These are phyloP conservation scores for Termitomyces sp. DNA, from an alignment of 1,284 basidiomycete species.

Conservation along the genomic window DNA sequence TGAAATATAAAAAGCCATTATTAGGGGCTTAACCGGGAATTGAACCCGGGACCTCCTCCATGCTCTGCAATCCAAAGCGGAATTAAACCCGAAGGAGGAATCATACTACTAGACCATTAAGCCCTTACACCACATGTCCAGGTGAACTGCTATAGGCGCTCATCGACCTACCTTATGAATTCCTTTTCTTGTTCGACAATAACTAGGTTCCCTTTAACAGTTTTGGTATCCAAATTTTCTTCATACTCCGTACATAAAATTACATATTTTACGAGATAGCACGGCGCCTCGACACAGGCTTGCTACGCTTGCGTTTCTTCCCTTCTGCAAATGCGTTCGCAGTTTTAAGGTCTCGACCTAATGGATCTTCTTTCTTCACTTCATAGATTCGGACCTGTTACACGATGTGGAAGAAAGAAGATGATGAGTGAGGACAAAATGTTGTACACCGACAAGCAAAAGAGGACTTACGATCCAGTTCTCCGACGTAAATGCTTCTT, in stretches of 20 bases:
- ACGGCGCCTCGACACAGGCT: constrained; percentile 56
- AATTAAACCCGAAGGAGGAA: constrained; percentile 11
- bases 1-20: neutral
- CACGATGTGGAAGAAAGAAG: neutral
- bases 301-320: constrained; percentile 79
- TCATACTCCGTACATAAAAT: neutral
- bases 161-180: too few species aligned
- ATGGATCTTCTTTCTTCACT: constrained; percentile 91
- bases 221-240: neutral
- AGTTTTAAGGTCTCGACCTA: constrained; percentile 84
- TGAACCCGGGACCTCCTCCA: constrained; percentile 13
- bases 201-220: too few species aligned
- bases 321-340: constrained; percentile 84
- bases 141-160: too few species aligned
- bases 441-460: neutral
- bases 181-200: too few species aligned
- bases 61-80: neutral
- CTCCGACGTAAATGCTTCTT: constrained; percentile 95
- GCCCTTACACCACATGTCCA: neutral
- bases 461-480: constrained; percentile 85
- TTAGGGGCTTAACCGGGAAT: constrained; percentile 7
- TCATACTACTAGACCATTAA: constrained; percentile 18
- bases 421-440: neutral
- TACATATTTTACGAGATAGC: constrained; percentile 28
- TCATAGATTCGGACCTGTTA: constrained; percentile 85